Base-by-base conservation (phyloP, 2,329 filamentous ascomycete species). In the Mycosphaerella arachidis region DNA sequence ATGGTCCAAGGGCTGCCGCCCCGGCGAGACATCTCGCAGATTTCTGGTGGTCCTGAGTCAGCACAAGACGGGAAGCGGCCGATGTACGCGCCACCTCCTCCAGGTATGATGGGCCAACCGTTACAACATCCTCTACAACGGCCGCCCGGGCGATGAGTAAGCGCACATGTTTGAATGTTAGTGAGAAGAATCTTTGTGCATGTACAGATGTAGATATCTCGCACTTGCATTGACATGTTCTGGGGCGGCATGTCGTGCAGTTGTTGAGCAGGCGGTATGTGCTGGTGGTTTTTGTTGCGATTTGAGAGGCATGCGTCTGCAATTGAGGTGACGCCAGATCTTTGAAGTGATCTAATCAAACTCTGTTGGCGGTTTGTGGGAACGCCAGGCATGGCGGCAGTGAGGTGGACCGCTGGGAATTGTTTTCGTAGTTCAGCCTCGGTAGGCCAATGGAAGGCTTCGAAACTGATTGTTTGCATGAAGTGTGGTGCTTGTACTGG, bases 1-100 rank as follows among this genome's bases (percentile, higher is more conserved):
- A 54, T 30, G 71, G 70, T 30, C 5, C 53, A 50, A 43, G 73
- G 72, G n/a, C 40, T 43, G 40, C 75, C 75, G 54, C 82, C 85
- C 63, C 78, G 84, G 62, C 76, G 84, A 66, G 82, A 84, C 58
- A 81, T 86, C n/a, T 85, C 83, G 2, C 84, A 86, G 33, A 84
- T 87, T 59, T 79, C 82, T 2, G 80, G 83, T 50, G 80, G 80
- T 0, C 75, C 80, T 4, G 77, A 78, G 29, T 74, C 81, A 68
- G 76, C 71, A 53, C 79, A 77, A 55, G 79, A 83, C 63, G 74
- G 79, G 5, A 87, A 87, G 69, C 78, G 84, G 64, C 84, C 84
- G 58, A 80, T 86, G 75, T 86, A 82, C 66, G 74, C 72, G 57
- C 67, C 68, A 16, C 61, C 63, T 6, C 62, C 71, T 75, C 62